Evolutionary conservation across 2,329 filamentous ascomycete genomes (phyloP).

Genomic region (Alternaria infectoria): DNA sequence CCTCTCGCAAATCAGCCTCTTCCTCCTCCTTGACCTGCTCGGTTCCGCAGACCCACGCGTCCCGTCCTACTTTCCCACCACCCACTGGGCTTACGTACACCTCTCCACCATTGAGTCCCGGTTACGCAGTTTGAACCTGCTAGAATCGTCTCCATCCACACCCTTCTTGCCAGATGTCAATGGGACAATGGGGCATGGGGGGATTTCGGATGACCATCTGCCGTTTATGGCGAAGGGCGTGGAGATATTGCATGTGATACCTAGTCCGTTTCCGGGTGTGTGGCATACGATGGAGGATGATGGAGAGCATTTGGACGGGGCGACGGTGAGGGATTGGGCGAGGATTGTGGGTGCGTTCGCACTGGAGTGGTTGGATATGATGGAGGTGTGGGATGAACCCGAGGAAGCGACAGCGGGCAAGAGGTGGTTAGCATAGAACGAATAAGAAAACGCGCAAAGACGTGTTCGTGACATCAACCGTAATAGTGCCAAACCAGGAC

Average conservation of each 20-base stretch:
- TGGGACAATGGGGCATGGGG: conserved; percentile 32
- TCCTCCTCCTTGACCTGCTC: conserved; percentile 89
- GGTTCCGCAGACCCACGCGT: conserved; percentile 72
- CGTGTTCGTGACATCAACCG: not conserved
- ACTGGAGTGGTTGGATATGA: conserved; percentile 90
- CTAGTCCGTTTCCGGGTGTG: conserved; percentile 77
- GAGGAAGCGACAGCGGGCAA: not conserved
- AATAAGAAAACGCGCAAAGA: not conserved
- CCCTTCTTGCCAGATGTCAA: conserved; percentile 59
- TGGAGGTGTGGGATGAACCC: conserved; percentile 51
- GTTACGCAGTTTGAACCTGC: conserved; percentile 69
- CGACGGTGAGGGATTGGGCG: conserved; percentile 86
- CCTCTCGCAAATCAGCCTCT: conserved; percentile 81
- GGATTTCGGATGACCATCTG: conserved; percentile 84
- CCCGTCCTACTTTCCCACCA: conserved; percentile 86
- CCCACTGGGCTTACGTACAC: conserved; percentile 88
- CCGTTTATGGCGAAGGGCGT: conserved; percentile 90
- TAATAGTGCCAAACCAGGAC: not conserved
- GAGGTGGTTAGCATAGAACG: not conserved
- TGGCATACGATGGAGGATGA: conserved; percentile 91
- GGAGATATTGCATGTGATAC: conserved; percentile 87
- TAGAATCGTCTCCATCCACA: conserved; percentile 64
- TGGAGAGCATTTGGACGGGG: conserved; percentile 79
- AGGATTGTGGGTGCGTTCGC: conserved; percentile 82
- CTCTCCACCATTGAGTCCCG: conserved; percentile 77